These are phyloP conservation scores for Sicyos edulis DNA, from an alignment of 306 rosid species.

Conservation along the genomic window DNA sequence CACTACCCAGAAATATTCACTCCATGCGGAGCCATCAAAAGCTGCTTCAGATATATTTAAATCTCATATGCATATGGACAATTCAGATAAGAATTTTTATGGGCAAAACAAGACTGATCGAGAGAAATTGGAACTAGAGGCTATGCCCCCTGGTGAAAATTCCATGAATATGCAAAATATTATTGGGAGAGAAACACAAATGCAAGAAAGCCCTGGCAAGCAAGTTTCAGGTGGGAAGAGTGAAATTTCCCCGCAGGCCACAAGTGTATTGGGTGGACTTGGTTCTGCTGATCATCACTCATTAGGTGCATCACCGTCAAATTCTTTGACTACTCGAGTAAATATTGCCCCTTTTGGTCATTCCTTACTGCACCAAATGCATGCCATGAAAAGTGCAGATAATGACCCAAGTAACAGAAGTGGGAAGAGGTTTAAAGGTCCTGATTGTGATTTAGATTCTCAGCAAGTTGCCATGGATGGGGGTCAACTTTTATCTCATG, in stretches of 20 bases:
- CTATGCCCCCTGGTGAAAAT: conserved; percentile 39
- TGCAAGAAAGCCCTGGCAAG: conserved; percentile 41
- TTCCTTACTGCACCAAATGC: conserved; percentile 58
- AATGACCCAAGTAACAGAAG: conserved; percentile 54
- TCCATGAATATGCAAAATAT: conserved; percentile 40
- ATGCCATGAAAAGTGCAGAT: conserved; percentile 49
- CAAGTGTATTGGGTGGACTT: conserved; percentile 36
- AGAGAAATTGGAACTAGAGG: conserved; percentile 43
- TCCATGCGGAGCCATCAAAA: conserved; percentile 32
- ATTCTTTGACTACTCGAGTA: conserved; percentile 52
- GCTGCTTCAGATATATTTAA: conserved; percentile 29
- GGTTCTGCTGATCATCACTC: conserved; percentile 36
- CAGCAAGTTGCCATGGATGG: conserved; percentile 47
- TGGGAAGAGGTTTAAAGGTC: conserved; percentile 59
- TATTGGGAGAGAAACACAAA: conserved; percentile 36
- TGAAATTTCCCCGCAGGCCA: conserved; percentile 40
- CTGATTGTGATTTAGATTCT: conserved; percentile 48
- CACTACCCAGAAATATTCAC: conserved; percentile 48
- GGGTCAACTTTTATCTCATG: conserved; percentile 43
- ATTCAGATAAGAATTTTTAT: conserved; percentile 29
- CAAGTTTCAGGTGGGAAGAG: conserved; percentile 39
- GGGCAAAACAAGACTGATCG: conserved; percentile 34
- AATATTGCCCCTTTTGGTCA: conserved; percentile 81
- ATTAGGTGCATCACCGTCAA: conserved; percentile 46
- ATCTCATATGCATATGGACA: conserved; percentile 38